Evolutionary conservation across 176 grass and related monocot species (phyloP).

Genomic region (Areca catechu): DNA sequence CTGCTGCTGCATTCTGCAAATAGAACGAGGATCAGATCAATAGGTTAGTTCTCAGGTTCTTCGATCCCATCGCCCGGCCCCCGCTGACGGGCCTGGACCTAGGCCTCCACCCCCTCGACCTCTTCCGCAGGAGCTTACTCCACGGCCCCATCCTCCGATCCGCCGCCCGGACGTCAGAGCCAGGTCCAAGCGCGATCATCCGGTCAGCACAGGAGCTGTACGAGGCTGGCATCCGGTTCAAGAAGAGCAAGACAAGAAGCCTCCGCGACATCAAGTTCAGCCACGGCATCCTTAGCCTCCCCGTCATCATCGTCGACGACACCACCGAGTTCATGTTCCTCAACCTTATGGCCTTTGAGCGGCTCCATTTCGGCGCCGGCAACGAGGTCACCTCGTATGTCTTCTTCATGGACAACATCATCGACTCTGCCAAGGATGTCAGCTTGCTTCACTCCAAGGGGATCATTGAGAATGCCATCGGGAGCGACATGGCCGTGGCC

Average conservation of each 20-base stretch:
- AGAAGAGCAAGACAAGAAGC: neutral
- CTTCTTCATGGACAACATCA: slow-evolving; percentile 15
- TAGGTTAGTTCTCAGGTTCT: slow-evolving; percentile 9
- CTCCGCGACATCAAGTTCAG: slow-evolving; percentile 13
- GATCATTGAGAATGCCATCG: slow-evolving; percentile 21
- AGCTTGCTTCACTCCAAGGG: neutral
- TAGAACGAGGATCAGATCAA: slow-evolving; percentile 13
- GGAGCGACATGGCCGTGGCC: slow-evolving; percentile 41
- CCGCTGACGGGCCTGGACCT: neutral
- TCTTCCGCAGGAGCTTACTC: slow-evolving; percentile 13
- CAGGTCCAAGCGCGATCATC: neutral
- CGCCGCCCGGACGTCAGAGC: neutral
- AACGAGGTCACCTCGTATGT: slow-evolving; percentile 10
- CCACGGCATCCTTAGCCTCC: slow-evolving; percentile 11
- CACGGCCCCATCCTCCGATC: too few relatives aligned
- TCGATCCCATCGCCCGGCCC: neutral
- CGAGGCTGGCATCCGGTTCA: slow-evolving; percentile 9
- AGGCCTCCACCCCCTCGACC: slow-evolving; percentile 14
- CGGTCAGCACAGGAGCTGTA: slow-evolving; percentile 10
- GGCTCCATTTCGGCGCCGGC: slow-evolving; percentile 4
- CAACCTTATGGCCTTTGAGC: slow-evolving; percentile 25
- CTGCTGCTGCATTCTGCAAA: too few relatives aligned
- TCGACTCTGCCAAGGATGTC: too few relatives aligned
- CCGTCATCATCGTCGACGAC: slow-evolving; percentile 2
- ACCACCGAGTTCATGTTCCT: slow-evolving; percentile 3